Evolutionary conservation across 768 basidiomycete genomes (phyloP).

Genomic region (Multifurca ochricompacta): DNA sequence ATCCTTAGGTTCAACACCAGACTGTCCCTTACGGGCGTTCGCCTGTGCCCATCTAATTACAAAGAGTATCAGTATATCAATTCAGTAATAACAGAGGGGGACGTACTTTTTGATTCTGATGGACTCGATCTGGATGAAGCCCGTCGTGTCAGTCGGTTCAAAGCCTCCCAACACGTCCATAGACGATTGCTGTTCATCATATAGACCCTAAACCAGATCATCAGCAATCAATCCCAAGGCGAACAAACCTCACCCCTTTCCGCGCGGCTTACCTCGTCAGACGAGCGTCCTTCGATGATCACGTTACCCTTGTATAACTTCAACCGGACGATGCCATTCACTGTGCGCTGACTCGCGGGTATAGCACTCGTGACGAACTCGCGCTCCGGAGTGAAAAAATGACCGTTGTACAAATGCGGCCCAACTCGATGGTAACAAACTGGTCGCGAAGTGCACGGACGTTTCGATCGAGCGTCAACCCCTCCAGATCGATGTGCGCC

Average conservation of each 20-base stretch:
- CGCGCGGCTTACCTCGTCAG: conserved; percentile 63
- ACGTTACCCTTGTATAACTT: conserved; percentile 97
- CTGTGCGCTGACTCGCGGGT: conserved; percentile 90
- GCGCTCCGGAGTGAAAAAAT: conserved; percentile 99
- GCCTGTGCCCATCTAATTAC: conserved; percentile 72
- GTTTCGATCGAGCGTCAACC: conserved; percentile 95
- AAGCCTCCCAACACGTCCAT: conserved; percentile 99
- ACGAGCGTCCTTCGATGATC: conserved; percentile 84
- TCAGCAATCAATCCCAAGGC: not conserved
- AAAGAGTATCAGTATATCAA: conserved; percentile 9
- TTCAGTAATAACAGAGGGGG: conserved; percentile 13
- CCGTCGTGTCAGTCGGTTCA: conserved; percentile 90
- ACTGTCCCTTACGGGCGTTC: conserved; percentile 77
- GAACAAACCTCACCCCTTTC: not conserved
- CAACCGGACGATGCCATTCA: conserved; percentile 86
- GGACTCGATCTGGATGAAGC: conserved; percentile 96
- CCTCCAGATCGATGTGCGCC: conserved; percentile 95
- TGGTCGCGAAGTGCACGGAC: conserved; percentile 91
- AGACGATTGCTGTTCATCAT: conserved; percentile 90
- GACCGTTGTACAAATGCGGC: conserved; percentile 96
- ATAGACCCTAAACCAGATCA: conserved; percentile 57
- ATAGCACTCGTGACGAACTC: conserved; percentile 90
- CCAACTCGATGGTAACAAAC: conserved; percentile 86
- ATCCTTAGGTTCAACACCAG: conserved; percentile 66
- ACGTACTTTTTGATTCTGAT: conserved; percentile 96